phyloP scores from a whole-genome alignment of 2,329 filamentous ascomycete genomes.

The Aureobasidium pullulans region DNA sequence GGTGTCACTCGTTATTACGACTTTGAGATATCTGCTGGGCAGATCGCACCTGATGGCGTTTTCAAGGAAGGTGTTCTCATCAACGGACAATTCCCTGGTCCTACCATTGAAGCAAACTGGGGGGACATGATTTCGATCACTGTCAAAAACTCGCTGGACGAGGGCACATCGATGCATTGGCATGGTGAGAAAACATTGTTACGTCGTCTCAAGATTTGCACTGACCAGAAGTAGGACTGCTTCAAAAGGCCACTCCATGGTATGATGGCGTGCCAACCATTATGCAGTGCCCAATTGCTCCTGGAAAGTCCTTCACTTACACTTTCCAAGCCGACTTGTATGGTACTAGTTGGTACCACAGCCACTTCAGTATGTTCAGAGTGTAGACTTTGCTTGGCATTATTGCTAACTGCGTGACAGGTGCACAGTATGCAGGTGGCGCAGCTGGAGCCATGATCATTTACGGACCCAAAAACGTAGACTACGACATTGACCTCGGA shows the following conservation, averaged over 20 bases:
- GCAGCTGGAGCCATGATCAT: slow-evolving; percentile 35
- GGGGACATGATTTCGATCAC: slow-evolving; percentile 43
- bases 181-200: slow-evolving; percentile 43
- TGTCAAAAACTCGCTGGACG: slow-evolving; percentile 47
- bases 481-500: slow-evolving; percentile 32
- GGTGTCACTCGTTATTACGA: slow-evolving; percentile 28
- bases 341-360: slow-evolving; percentile 38
- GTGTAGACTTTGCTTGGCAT: too few relatives aligned
- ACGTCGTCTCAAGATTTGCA: neutral
- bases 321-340: slow-evolving; percentile 45
- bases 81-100: slow-evolving; percentile 61
- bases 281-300: slow-evolving; percentile 41
- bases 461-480: slow-evolving; percentile 37
- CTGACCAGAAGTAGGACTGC: slow-evolving; percentile 11
- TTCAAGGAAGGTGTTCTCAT: slow-evolving; percentile 29
- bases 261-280: slow-evolving; percentile 50
- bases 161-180: slow-evolving; percentile 56
- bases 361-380: slow-evolving; percentile 30
- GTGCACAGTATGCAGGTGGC: slow-evolving; percentile 38
- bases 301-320: slow-evolving; percentile 47
- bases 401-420: neutral
- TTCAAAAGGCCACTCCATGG: slow-evolving; percentile 47
- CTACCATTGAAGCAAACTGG: slow-evolving; percentile 47
- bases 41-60: slow-evolving; percentile 29
- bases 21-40: slow-evolving; percentile 24